phyloP scores from a whole-genome alignment of 441 rosid species.

The Aleurites moluccanus region DNA sequence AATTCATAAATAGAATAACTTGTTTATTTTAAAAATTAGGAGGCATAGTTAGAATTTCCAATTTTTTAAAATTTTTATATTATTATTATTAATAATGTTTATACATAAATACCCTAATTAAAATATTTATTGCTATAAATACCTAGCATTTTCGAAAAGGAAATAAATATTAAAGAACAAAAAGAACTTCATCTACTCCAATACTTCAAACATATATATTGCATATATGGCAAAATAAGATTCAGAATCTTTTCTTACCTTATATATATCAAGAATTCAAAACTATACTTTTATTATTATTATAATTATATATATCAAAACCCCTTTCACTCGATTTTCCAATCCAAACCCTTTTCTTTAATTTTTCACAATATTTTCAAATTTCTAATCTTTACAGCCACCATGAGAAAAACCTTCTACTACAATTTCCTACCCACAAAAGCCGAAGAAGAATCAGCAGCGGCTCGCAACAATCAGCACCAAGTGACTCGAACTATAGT shows the following conservation, averaged over 20 bases:
- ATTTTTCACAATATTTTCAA: background rate
- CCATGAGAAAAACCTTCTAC: conserved; percentile 24
- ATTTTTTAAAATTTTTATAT: no score
- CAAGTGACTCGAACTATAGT: conserved; percentile 23
- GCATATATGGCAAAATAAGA: background rate
- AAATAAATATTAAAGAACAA: background rate
- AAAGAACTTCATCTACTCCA: background rate
- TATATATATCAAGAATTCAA: background rate
- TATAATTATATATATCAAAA: background rate
- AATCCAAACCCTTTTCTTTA: background rate
- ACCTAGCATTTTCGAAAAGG: no score
- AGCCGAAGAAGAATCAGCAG: conserved; percentile 33
- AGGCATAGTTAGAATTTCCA: no score
- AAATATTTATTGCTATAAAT: no score
- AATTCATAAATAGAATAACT: no score
- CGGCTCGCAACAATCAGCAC: conserved; percentile 18
- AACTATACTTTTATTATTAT: no score
- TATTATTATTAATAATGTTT: no score
- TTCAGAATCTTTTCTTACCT: conserved; percentile 3
- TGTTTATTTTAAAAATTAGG: no score
- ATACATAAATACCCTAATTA: no score
- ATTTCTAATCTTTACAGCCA: background rate
- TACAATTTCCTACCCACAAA: conserved; percentile 36
- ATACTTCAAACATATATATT: background rate
- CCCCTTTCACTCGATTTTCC: background rate